These are phyloP conservation scores for Paxillus rubicundulus DNA, from an alignment of 768 basidiomycete genomes.

Conservation along the genomic window DNA sequence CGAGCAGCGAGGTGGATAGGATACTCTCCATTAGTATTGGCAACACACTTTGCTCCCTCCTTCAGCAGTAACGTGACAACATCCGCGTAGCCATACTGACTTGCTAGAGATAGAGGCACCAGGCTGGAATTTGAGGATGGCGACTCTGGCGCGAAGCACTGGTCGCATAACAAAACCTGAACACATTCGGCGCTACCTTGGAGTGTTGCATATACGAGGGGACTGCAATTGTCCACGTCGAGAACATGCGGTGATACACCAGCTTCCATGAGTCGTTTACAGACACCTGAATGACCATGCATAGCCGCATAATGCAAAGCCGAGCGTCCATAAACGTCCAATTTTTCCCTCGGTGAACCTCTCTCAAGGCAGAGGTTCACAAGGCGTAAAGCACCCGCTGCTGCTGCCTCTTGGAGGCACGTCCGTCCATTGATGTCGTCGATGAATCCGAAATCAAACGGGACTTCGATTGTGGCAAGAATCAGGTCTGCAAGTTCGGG, in stretches of 20 bases:
- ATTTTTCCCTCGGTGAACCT: slow-evolving; percentile 64
- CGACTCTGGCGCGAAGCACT: slow-evolving; percentile 63
- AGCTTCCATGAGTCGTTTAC: slow-evolving; percentile 70
- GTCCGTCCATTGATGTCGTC: slow-evolving; percentile 97
- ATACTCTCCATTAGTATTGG: slow-evolving; percentile 95
- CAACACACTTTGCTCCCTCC: slow-evolving; percentile 71
- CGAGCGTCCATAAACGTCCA: slow-evolving; percentile 89
- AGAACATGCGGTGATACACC: slow-evolving; percentile 62
- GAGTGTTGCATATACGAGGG: slow-evolving; percentile 91
- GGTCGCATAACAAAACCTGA: slow-evolving; percentile 71
- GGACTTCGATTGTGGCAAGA: slow-evolving; percentile 57
- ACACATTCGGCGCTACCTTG: slow-evolving; percentile 84
- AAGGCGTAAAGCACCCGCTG: slow-evolving; percentile 74
- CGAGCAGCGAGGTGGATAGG: slow-evolving; percentile 95
- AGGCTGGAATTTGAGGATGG: slow-evolving; percentile 61
- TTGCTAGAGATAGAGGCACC: slow-evolving; percentile 86
- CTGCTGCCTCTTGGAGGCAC: slow-evolving; percentile 90
- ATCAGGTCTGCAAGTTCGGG: slow-evolving; percentile 71
- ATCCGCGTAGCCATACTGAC: slow-evolving; percentile 83
- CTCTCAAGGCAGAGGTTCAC: slow-evolving; percentile 78
- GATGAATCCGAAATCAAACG: slow-evolving; percentile 88
- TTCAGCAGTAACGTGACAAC: slow-evolving; percentile 76
- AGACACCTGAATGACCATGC: slow-evolving; percentile 80
- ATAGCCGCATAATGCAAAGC: slow-evolving; percentile 96
- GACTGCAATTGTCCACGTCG: slow-evolving; percentile 92